Evolutionary conservation across 1,284 basidiomycete species (phyloP), one percentile per base, ranked within the genome.

Genomic region (Ganoderma lucidum): DNA sequence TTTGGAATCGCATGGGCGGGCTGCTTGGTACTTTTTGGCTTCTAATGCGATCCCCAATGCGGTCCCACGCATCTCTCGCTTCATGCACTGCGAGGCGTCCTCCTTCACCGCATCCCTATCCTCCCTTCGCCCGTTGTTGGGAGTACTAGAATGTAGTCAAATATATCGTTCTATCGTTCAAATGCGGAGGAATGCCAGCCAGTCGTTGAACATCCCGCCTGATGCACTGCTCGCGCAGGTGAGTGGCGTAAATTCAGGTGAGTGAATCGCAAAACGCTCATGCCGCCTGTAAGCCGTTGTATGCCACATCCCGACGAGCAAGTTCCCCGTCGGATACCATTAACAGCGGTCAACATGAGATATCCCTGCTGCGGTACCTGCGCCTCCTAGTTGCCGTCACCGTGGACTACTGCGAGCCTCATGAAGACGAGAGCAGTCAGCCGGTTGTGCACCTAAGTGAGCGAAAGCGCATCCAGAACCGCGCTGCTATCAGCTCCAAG

Each of bases 211-310:
- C 45, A 65, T 68, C 37, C 68, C 70, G 66, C 66, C 62, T 73
- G 72, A 73, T 71, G 66, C 65, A 58, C 62, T 73, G 51, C 70
- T 71, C 45, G 72, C 72, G 64, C 72, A 73, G 72, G 72, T 73
- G 72, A 73, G 72, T 73, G 28, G 62, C 30, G 62, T 62, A 45
- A 58, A 51, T 63, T 64, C 64, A 73, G 72, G 72, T 73, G 66
- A 73, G 72, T 73, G 67, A 39, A 35, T 39, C 58, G 32, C 23
- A 56, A 60, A 41, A 65, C 35, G 68, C 70, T 73, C 72, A 71
- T 69, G 19, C 53, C 48, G 37, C 71, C 63, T 58, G 62, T 45
- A 73, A 73, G 72, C 72, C 72, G 39, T 42, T 73, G 15, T 70
- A 70, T 58, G 51, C 61, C 32, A 44, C 64, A 19, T 19, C 39